Evolutionary conservation across 805 yeast species (phyloP).

Genomic region (Hanseniaspora lachancei): DNA sequence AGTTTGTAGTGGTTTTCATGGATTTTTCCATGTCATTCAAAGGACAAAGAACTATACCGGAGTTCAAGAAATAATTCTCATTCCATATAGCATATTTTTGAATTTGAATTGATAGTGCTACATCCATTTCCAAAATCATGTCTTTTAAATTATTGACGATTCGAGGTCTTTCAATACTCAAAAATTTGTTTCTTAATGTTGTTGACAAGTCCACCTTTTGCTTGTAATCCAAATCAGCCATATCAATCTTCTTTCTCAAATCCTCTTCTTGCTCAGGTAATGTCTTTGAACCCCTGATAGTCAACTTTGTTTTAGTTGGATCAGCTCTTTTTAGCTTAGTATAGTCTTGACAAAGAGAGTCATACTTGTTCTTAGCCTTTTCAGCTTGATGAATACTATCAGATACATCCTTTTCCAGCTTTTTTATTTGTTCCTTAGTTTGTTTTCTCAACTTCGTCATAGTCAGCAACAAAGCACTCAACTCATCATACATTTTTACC

Average conservation of each 20-base stretch:
- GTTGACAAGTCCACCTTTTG: conserved; percentile 61
- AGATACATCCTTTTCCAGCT: conserved; percentile 69
- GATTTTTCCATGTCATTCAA: conserved; percentile 43
- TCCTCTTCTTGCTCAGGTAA: conserved; percentile 84
- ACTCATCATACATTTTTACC: conserved; percentile 75
- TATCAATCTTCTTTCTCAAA: conserved; percentile 60
- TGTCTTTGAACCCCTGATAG: conserved; percentile 65
- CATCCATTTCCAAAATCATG: conserved; percentile 72
- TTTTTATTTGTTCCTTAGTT: conserved; percentile 67
- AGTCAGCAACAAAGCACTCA: conserved; percentile 54
- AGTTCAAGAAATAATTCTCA: conserved; percentile 69
- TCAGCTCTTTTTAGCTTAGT: conserved; percentile 71
- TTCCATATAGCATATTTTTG: conserved; percentile 80
- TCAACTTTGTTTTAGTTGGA: conserved; percentile 70
- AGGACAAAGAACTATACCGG: conserved; percentile 75
- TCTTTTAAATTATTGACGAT: conserved; percentile 59
- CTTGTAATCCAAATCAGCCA: conserved; percentile 78
- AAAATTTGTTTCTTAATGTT: conserved; percentile 57
- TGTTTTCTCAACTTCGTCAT: conserved; percentile 61
- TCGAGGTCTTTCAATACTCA: conserved; percentile 64
- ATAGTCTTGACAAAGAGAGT: conserved; percentile 69
- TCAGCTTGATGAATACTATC: conserved; percentile 78
- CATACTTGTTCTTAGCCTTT: conserved; percentile 71
- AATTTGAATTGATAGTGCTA: conserved; percentile 76
- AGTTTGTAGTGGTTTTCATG: conserved; percentile 62